Conservation (phyloP, 345 rosid genomes). For the Heritiera littoralis region DNA sequence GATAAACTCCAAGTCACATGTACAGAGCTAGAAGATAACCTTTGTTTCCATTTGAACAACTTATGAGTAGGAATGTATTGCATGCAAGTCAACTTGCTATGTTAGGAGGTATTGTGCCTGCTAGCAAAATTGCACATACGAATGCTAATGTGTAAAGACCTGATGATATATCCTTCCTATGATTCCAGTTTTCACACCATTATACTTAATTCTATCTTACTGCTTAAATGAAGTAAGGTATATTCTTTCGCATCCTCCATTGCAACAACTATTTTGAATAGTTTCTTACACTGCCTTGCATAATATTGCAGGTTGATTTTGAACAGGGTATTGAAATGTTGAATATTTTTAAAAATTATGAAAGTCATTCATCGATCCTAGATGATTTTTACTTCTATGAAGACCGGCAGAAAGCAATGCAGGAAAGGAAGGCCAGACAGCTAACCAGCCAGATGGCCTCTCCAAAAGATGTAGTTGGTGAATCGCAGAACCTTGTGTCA, state of each 20-base stretch:
- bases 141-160: conserved; percentile 3
- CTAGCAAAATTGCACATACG: neutral
- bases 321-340: conserved; percentile 72
- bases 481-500: conserved; percentile 24
- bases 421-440: conserved; percentile 63
- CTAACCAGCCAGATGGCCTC: conserved; percentile 34
- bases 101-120: neutral
- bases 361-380: conserved; percentile 57
- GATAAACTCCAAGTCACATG: neutral
- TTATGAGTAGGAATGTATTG: neutral
- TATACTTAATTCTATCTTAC: neutral
- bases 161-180: conserved; percentile 8
- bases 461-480: conserved; percentile 25
- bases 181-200: neutral
- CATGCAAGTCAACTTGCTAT: neutral
- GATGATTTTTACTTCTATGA: conserved; percentile 82
- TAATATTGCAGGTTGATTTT: conserved; percentile 54
- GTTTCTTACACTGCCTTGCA: neutral
- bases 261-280: neutral
- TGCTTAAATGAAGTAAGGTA: conserved; percentile 9
- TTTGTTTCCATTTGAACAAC: neutral
- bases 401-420: conserved; percentile 69
- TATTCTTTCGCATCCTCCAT: neutral
- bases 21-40: neutral
- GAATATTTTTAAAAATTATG: conserved; percentile 53